Conservation (phyloP, 306 rosid genomes). For the peach (Prunus persica) region DNA sequence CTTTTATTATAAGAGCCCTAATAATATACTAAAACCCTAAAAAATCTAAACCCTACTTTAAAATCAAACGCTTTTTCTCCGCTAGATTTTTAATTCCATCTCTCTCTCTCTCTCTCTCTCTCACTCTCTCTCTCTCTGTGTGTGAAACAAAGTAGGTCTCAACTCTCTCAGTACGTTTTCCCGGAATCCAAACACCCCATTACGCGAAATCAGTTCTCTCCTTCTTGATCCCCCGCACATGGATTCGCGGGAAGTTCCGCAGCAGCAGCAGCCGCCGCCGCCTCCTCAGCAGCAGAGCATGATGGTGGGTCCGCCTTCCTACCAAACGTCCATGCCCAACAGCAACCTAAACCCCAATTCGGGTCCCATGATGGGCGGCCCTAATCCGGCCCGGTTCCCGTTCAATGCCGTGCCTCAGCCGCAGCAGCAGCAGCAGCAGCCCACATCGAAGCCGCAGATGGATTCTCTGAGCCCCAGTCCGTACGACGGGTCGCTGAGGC, state of each 20-base stretch:
- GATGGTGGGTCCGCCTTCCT: slow-evolving; percentile 52
- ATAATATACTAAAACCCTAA: slow-evolving; percentile 1
- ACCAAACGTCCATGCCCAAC: slow-evolving; percentile 32
- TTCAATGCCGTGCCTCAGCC: slow-evolving; percentile 37
- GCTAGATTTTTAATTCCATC: neutral
- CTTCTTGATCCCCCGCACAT: slow-evolving; percentile 29
- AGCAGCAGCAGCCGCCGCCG: slow-evolving; percentile 14
- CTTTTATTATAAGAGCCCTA: neutral
- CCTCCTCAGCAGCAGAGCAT: slow-evolving; percentile 35
- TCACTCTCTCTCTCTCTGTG: neutral
- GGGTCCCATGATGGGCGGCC: slow-evolving; percentile 43
- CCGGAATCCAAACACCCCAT: neutral
- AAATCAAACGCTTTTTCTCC: neutral
- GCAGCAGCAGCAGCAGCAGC: slow-evolving; percentile 17
- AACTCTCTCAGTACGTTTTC: neutral
- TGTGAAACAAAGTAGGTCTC: neutral
- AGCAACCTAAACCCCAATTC: slow-evolving; percentile 43
- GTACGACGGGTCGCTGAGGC: slow-evolving; percentile 54
- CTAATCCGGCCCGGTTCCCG: slow-evolving; percentile 45
- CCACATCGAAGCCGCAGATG: slow-evolving; percentile 29
- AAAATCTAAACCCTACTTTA: slow-evolving; percentile 11
- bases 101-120: neutral
- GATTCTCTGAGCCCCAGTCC: slow-evolving; percentile 43
- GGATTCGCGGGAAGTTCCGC: slow-evolving; percentile 68
- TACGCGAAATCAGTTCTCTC: neutral